Base-by-base conservation (phyloP, 371 early-diverging fungal species). In the Lichtheimia hyalospora region DNA sequence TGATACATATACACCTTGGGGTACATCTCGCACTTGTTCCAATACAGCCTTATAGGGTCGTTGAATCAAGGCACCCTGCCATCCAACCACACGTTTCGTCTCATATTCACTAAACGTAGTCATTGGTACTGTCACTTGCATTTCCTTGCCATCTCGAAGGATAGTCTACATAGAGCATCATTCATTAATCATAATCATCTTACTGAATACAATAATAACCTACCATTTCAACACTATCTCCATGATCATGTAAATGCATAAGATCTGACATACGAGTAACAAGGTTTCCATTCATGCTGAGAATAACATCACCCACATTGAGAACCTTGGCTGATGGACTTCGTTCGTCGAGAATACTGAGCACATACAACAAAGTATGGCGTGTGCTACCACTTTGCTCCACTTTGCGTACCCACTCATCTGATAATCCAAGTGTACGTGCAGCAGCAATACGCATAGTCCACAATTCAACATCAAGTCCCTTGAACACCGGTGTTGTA, bases 31-130 rank as follows among this genome's bases (percentile, higher is more conserved):
- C 24, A 89, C 84, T 70, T 95, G 96, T 64, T 92, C 91, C 46
- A 87, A 75, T 3, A 92, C 94, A 2, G 94, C 91, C 27, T 85
- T 79, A 74, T 94, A 92, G 0, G 96, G 94, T 52, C 65, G 71
- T 61, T 92, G 91, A 15, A 94, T 78, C 27, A 93, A 66, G 0
- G 93, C 94, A 15, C 96, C 96, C 10, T 88, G 87, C 96, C 96
- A 96, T 10, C 87, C 75, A 18, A 95, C 73, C 8, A 92, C 79
- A 10, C 83, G 75, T 14, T 74, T 77, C 8, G 85, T 84, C 39
- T 82, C 87, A 24, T 81, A 79, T 15, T 77, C 84, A 25, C 76
- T 66, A 46, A 87, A 67, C n/a, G 65, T 63, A 5, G 71, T 70
- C 10, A 91, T 83, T 7, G 84, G 86, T 21, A 91, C 84, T 1